phyloP scores from a whole-genome alignment of 192 early-diverging fungal species.

The Chytriomyces confervae region DNA sequence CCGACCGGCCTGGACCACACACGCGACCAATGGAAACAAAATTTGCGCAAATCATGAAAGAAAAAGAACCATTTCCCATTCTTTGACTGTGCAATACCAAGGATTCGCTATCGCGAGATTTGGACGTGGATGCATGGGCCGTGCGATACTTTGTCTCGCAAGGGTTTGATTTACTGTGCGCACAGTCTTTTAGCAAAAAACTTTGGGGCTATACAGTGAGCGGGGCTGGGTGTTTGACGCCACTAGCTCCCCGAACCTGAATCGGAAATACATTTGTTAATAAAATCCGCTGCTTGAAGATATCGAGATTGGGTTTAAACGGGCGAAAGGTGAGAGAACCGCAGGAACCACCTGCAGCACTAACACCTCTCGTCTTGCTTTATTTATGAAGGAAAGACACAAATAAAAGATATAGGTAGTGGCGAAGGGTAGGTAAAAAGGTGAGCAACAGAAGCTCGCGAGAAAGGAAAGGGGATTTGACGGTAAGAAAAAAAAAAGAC shows the following conservation, averaged over 20 bases:
- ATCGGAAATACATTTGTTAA: not conserved
- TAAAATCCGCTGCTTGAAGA: no score
- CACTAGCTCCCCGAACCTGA: conserved; percentile 34
- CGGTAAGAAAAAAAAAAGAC: no score
- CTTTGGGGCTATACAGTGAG: conserved; percentile 90
- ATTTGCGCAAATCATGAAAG: conserved; percentile 84
- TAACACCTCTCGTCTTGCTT: no score
- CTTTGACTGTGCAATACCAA: conserved; percentile 98
- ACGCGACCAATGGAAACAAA: conserved; percentile 87
- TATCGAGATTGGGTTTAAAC: no score
- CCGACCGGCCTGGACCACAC: conserved; percentile 98
- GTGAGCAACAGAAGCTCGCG: no score
- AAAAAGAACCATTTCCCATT: conserved; percentile 84
- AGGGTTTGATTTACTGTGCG: conserved; percentile 88
- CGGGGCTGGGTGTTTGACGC: conserved; percentile 84
- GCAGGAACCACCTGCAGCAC: no score
- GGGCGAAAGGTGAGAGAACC: no score
- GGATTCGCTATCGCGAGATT: conserved; percentile 79
- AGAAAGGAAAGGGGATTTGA: no score
- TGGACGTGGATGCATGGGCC: conserved; percentile 89
- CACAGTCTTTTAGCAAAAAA: conserved; percentile 97
- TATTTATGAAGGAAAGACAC: no score
- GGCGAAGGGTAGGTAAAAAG: no score
- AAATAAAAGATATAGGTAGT: no score
- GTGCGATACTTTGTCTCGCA: conserved; percentile 91